phyloP scores from a whole-genome alignment of 805 yeast species.

The Cyberlindnera xylosilytica region DNA sequence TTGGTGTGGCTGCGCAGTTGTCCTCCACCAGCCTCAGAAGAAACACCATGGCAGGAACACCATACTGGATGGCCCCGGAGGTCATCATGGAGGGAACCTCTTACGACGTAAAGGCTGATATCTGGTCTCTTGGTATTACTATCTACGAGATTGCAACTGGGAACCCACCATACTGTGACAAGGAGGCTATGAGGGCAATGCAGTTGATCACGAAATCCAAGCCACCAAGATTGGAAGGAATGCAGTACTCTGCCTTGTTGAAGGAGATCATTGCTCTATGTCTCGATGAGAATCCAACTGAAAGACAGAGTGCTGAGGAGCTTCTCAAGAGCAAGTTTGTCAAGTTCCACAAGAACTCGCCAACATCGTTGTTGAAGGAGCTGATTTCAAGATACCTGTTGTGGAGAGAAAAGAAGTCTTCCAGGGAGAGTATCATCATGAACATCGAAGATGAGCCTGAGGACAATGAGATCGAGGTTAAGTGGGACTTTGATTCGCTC shows the following conservation, averaged over 20 bases:
- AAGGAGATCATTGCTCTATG: conserved; percentile 91
- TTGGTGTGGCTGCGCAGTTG: conserved; percentile 96
- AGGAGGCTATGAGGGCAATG: conserved; percentile 93
- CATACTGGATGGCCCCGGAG: conserved; percentile 99
- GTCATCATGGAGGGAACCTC: conserved; percentile 89
- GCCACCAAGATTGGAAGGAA: conserved; percentile 93
- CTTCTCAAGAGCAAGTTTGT: conserved; percentile 72
- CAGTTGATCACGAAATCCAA: conserved; percentile 87
- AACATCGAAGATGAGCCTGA: conserved; percentile 42
- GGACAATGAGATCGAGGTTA: conserved; percentile 44
- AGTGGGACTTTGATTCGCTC: conserved; percentile 89
- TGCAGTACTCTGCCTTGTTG: conserved; percentile 68
- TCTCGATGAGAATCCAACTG: conserved; percentile 89
- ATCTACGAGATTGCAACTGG: conserved; percentile 94
- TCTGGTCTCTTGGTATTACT: conserved; percentile 97
- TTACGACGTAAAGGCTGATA: conserved; percentile 89
- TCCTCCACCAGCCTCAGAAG: conserved; percentile 73
- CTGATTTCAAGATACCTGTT: conserved; percentile 67
- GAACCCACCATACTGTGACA: conserved; percentile 94
- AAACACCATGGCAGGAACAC: conserved; percentile 94
- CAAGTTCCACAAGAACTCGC: conserved; percentile 52
- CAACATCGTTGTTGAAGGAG: conserved; percentile 65
- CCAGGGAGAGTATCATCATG: conserved; percentile 47
- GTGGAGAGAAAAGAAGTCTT: conserved; percentile 68
- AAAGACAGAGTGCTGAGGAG: conserved; percentile 85